phyloP scores from a whole-genome alignment of 2,329 filamentous ascomycete genomes.

The Phaeophleospora eucalypticola region DNA sequence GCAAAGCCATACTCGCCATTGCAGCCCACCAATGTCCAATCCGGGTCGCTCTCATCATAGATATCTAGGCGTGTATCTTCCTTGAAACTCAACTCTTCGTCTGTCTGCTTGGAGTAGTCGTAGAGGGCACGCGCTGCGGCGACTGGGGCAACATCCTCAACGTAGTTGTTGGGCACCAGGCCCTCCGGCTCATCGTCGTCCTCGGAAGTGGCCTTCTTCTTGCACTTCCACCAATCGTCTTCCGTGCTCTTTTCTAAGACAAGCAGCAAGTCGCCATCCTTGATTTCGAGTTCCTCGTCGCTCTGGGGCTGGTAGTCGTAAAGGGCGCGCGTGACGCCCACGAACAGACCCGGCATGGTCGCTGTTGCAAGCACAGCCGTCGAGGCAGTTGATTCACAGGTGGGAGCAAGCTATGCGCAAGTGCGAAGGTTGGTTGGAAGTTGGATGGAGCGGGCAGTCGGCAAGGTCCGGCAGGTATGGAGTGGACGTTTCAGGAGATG shows the following conservation, averaged over 20 bases:
- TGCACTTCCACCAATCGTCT: conserved; percentile 95
- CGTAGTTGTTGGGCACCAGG: conserved; percentile 88
- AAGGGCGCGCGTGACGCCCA: conserved; percentile 83
- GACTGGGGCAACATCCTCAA: conserved; percentile 72
- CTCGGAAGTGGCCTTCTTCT: conserved; percentile 72
- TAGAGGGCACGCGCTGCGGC: conserved; percentile 86
- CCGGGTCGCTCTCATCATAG: conserved; percentile 85
- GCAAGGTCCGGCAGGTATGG: not conserved
- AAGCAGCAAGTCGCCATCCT: conserved; percentile 84
- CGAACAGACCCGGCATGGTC: conserved; percentile 49
- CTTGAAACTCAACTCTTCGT: conserved; percentile 93
- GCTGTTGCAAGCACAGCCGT: not conserved
- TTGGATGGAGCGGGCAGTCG: no score
- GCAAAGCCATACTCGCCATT: conserved; percentile 89
- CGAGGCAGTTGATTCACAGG: no score
- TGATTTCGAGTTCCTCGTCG: conserved; percentile 78
- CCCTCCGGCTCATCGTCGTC: conserved; percentile 90
- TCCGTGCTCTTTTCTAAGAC: conserved; percentile 72
- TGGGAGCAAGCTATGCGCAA: no score
- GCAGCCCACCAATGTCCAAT: conserved; percentile 90
- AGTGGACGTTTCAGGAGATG: not conserved
- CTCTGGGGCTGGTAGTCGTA: conserved; percentile 90
- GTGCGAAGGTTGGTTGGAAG: no score
- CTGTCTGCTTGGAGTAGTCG: conserved; percentile 94
- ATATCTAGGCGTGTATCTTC: conserved; percentile 81